Evolutionary conservation across 768 basidiomycete species (phyloP), one percentile per base, ranked within the genome.

Genomic region (Boletus insuetus): DNA sequence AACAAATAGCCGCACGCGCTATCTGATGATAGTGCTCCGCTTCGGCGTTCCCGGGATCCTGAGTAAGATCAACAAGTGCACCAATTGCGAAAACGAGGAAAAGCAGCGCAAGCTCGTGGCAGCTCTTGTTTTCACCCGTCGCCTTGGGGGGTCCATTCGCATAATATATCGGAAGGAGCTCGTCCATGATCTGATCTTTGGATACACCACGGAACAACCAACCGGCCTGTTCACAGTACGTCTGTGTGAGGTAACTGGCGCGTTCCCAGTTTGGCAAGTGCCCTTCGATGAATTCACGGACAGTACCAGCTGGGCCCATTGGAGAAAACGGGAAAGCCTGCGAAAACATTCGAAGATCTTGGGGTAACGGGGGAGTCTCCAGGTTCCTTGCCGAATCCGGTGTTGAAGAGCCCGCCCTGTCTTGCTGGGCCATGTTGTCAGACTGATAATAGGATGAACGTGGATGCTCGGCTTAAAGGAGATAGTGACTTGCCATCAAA

Each of bases 11-110:
- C 1, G 84, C 85, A 16, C 80, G 73, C 0, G 85, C 77, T 22
- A 89, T 75, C 58, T 88, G 85, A 46, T 86, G 80, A 51, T 77
- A 87, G 55, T 86, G 86, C 55, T 86, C 85, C 14, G 79, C 86
- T 24, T 83, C 75, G 3, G 58, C 51, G 41, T 68, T 72, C 19
- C 34, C 59, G 1, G 73, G 64, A 1, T 64, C 63, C 49, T 73
- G 65, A 14, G 52, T 34, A 16, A 75, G 60, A 55, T 74, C 73
- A 32, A 76, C 69, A 3, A 86, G 73, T 0, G 83, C 75, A 2
- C 81, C 84, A 0, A 83, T 63, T 1, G 85, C 83, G 49, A 87
- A 79, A 5, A 75, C 66, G 56, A 73, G 71, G 61, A 73, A 81
- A n/a, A 82, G 58, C 13, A 82, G 58, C 6, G 79, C 78, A 24